Evolutionary conservation across 164 flowering plant species (phyloP).

Genomic region (Liriodendron chinense): DNA sequence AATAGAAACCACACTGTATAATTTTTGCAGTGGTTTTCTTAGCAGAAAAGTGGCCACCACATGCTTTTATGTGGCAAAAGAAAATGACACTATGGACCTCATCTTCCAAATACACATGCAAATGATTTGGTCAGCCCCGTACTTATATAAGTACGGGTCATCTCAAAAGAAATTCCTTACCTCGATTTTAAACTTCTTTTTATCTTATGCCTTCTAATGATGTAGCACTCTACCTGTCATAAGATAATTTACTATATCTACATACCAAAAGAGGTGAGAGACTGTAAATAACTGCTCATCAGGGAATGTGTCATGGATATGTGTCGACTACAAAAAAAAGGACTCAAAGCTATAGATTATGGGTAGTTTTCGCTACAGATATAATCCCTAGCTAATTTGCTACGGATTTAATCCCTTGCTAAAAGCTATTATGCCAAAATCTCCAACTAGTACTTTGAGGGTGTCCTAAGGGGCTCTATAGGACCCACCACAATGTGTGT

Average conservation of each 20-base stretch:
- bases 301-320: not conserved
- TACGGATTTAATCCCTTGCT: too few species aligned
- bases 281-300: not conserved
- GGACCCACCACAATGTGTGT: too few species aligned
- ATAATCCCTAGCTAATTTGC: too few species aligned
- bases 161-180: not conserved
- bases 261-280: not conserved
- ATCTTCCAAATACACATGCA: too few species aligned
- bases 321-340: not conserved
- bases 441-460: too few species aligned
- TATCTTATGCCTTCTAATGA: not conserved
- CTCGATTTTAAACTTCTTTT: not conserved
- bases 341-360: too few species aligned
- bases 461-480: too few species aligned
- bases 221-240: not conserved
- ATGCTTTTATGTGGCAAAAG: constrained; percentile 4
- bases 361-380: too few species aligned
- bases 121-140: constrained; percentile 1
- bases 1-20: constrained; percentile 1
- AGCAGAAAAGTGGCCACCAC: constrained; percentile 3
- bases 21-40: constrained; percentile 4
- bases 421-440: too few species aligned
- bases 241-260: constrained; percentile 1
- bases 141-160: constrained; percentile 1
- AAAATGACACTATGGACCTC: not conserved